phyloP scores from a whole-genome alignment of 768 basidiomycete species.

The Pulveroboletus sp. region DNA sequence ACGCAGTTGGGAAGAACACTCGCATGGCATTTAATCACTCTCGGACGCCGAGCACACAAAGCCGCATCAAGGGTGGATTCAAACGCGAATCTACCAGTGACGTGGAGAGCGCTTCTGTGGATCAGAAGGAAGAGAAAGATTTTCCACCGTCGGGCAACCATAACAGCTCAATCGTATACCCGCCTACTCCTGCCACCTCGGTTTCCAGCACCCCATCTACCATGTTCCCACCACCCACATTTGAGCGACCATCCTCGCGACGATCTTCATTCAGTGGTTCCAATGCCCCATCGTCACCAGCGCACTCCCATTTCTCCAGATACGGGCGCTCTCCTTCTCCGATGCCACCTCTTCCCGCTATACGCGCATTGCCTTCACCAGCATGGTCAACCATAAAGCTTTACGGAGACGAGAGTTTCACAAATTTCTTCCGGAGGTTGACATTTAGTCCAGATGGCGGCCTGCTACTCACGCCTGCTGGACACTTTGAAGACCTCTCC shows the following conservation, averaged over 20 bases:
- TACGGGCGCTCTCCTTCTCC: slow-evolving; percentile 86
- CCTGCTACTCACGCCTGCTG: slow-evolving; percentile 91
- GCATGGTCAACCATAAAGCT: slow-evolving; percentile 73
- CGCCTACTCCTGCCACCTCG: slow-evolving; percentile 65
- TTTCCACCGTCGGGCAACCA: slow-evolving; percentile 28
- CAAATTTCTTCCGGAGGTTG: slow-evolving; percentile 93
- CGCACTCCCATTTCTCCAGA: slow-evolving; percentile 50
- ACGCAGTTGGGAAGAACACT: slow-evolving; percentile 87
- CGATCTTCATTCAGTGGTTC: slow-evolving; percentile 73
- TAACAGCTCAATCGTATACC: slow-evolving; percentile 31
- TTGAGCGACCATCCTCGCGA: slow-evolving; percentile 62
- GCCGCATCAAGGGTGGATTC: slow-evolving; percentile 53
- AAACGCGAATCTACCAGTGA: slow-evolving; percentile 81
- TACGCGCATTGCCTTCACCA: slow-evolving; percentile 64
- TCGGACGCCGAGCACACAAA: slow-evolving; percentile 65
- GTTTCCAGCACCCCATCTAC: slow-evolving; percentile 64
- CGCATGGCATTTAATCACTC: slow-evolving; percentile 66
- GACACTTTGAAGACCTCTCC: slow-evolving; percentile 93
- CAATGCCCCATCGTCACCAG: slow-evolving; percentile 74
- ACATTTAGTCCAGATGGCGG: slow-evolving; percentile 96
- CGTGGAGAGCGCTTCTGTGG: slow-evolving; percentile 62
- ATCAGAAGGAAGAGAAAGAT: slow-evolving; percentile 46
- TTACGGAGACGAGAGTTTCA: slow-evolving; percentile 93
- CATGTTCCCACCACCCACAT: slow-evolving; percentile 42
- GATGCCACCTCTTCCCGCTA: slow-evolving; percentile 91